Percentiles rank a stretch among this genome's conserved stretches.
phyloP scores from a whole-genome alignment of 2,329 filamentous ascomycete species.

The Botrytis sinoallii region DNA sequence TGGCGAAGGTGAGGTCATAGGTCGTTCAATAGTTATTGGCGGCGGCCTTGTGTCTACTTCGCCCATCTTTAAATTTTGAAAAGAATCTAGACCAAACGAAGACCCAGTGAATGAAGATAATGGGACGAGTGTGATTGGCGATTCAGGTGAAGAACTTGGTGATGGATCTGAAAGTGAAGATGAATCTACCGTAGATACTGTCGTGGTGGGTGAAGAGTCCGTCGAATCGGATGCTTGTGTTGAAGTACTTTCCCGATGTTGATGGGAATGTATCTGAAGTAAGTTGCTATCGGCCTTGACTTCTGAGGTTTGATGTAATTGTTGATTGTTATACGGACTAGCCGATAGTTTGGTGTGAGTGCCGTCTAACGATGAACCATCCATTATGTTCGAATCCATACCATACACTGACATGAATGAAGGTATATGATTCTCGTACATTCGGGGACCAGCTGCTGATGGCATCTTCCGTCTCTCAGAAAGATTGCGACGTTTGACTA shows the following conservation, averaged over 20 bases:
- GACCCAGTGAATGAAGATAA: constrained; percentile 66
- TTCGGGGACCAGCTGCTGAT: constrained; percentile 57
- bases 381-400: constrained; percentile 47
- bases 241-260: constrained; percentile 74
- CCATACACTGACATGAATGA: constrained; percentile 75
- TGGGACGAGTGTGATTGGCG: constrained; percentile 71
- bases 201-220: constrained; percentile 93
- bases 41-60: constrained; percentile 43
- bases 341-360: constrained; percentile 28
- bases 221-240: constrained; percentile 78
- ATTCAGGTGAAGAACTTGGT: constrained; percentile 88
- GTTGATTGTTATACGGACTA: constrained; percentile 23
- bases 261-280: constrained; percentile 47
- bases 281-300: constrained; percentile 23
- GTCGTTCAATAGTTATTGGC: constrained; percentile 45
- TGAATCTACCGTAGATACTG: constrained; percentile 87
- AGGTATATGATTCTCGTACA: constrained; percentile 69
- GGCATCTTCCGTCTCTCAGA: constrained; percentile 49
- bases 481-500: constrained; percentile 22
- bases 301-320: constrained; percentile 20
- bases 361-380: constrained; percentile 26
- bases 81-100: constrained; percentile 45
- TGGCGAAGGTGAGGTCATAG: constrained; percentile 66
- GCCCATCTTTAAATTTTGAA: constrained; percentile 39
- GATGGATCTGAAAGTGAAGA: constrained; percentile 87